These are phyloP conservation scores for Amylocarpus encephaloides DNA, from an alignment of 2,329 filamentous ascomycete genomes.

Conservation along the genomic window DNA sequence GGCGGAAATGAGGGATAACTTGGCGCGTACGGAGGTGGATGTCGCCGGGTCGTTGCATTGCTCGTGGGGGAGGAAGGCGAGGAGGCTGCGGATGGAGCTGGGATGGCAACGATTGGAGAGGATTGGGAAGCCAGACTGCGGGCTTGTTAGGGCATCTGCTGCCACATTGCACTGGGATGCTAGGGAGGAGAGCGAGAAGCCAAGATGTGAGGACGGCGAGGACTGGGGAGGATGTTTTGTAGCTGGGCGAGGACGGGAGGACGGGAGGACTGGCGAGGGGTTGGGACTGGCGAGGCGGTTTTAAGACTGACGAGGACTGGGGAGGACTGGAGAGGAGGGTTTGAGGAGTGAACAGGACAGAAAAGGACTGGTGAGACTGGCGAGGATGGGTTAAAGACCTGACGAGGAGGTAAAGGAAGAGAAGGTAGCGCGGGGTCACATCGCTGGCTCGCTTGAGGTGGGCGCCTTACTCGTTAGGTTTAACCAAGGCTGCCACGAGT, in stretches of 20 bases:
- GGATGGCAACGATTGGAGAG: constrained; percentile 10
- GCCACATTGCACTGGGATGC: constrained; percentile 20
- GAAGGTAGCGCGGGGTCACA: too few species aligned
- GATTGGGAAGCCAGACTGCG: constrained; percentile 29
- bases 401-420: too few species aligned
- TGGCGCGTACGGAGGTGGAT: neutral
- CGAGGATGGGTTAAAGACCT: too few species aligned
- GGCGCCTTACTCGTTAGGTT: too few species aligned
- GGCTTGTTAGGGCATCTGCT: constrained; percentile 31
- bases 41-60: constrained; percentile 7
- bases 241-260: too few species aligned
- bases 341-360: constrained; percentile 62
- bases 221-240: constrained; percentile 41
- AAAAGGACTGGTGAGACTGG: too few species aligned
- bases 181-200: neutral
- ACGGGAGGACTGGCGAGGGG: constrained; percentile 37
- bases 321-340: constrained; percentile 51
- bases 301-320: constrained; percentile 41
- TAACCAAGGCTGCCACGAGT: too few species aligned
- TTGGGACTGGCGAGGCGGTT: constrained; percentile 49
- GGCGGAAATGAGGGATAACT: constrained; percentile 12
- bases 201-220: constrained; percentile 53
- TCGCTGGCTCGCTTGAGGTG: too few species aligned
- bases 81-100: constrained; percentile 4
- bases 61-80: constrained; percentile 1